Base-by-base conservation (phyloP, 805 yeast species). In the Jamesozyma hellenica region DNA sequence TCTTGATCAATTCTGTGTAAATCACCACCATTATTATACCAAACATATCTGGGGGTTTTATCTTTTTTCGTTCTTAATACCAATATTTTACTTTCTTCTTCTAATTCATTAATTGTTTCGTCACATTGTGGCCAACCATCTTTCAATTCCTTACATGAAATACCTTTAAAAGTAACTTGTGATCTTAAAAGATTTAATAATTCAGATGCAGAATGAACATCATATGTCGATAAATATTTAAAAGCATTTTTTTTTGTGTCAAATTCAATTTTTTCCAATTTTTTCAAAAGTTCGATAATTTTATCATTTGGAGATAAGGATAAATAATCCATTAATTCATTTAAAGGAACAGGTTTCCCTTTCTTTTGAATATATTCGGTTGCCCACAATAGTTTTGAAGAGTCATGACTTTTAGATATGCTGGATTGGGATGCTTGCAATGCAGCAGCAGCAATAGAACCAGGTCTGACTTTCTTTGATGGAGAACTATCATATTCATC, bases 1-100 rank as follows among this genome's bases (percentile, higher is more conserved):
- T 85, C 95, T 12, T 76, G 79, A 48, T 87, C 95, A 26, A 90
- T 74, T 9, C 60, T 51, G 19, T 61, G 52, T 45, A 82, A 64
- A 32, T 80, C 77, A 11, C 87, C 83, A 23, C 94, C 95, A 48
- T 67, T 70, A 51, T 86, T 85, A 16, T 90, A 79, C 97, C 97
- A 92, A 12, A 92, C 83, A 43, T 81, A 74, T 47, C 95, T 68
- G n/a, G 98, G 96, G 1, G 87, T 68, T 53, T 82, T 85, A 50
- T 92, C 99, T 67, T 92, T 94, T 55, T 90, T 87, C 21, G 94
- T 87, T 42, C 95, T 72, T 50, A 85, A 67, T 1, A 92, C 96
- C 26, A 92, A 67, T 28, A 90, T 76, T 52, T 82, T 80, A 42
- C 81, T 74, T 41, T 80, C 80, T 40, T 70, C 69, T 55, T 92